phyloP scores from a whole-genome alignment of 139 green algal species.

The Closterium sp. region DNA sequence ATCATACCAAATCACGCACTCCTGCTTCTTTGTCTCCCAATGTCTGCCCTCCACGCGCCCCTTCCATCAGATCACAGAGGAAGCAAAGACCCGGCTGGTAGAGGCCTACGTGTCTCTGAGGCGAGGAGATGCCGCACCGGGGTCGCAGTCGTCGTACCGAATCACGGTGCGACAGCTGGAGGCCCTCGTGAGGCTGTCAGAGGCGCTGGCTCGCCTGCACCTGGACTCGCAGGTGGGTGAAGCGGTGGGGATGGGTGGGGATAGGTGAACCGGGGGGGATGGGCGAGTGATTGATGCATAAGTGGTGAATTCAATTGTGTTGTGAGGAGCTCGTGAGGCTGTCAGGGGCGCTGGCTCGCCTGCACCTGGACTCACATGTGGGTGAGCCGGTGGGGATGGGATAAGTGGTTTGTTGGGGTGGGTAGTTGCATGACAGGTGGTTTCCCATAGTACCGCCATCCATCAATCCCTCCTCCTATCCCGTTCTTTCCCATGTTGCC shows the following conservation, averaged over 20 bases:
- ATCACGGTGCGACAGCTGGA: constrained; percentile 91
- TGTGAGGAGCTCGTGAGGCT: constrained; percentile 71
- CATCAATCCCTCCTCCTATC: neutral
- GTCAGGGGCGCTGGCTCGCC: constrained; percentile 77
- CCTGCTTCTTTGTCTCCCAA: too few relatives aligned
- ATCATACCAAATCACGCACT: neutral
- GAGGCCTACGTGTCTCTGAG: constrained; percentile 84
- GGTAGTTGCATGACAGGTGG: too few relatives aligned
- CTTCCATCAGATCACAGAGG: constrained; percentile 26
- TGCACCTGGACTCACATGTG: constrained; percentile 58
- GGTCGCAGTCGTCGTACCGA: constrained; percentile 74
- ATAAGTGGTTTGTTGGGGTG: too few relatives aligned
- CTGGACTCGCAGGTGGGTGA: constrained; percentile 52
- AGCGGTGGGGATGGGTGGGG: too few relatives aligned
- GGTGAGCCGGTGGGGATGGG: neutral
- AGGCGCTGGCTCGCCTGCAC: constrained; percentile 74
- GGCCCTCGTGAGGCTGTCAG: constrained; percentile 85
- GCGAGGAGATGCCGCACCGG: constrained; percentile 77
- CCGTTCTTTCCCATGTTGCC: neutral
- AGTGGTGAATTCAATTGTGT: too few relatives aligned
- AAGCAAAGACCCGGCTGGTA: constrained; percentile 73
- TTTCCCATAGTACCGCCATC: too few relatives aligned
- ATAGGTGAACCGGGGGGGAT: neutral
- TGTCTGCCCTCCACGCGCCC: neutral
- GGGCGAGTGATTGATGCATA: too few relatives aligned